These are phyloP conservation scores for Globisporangium rhizosaccharum DNA, from an alignment of 352 stramenopile species.

Conservation along the genomic window DNA sequence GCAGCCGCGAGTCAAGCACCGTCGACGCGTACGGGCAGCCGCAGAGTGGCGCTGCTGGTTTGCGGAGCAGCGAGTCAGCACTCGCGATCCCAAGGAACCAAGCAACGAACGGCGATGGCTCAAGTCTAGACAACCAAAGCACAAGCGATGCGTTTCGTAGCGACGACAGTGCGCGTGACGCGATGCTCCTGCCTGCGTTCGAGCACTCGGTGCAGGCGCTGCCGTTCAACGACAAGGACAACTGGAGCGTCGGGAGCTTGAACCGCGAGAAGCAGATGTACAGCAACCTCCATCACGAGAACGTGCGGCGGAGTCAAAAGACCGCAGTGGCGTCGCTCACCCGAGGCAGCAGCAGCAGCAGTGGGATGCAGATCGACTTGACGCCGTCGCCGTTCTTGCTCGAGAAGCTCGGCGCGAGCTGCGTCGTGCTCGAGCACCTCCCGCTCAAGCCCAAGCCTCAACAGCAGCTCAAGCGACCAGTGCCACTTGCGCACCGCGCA, in stretches of 20 bases:
- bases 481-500: conserved; percentile 2
- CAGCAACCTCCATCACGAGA: conserved; percentile 62
- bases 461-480: not conserved
- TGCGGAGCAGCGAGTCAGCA: not conserved
- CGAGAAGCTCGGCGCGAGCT: conserved; percentile 51
- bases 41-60: not conserved
- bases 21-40: conserved; percentile 2
- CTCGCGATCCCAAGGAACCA: not conserved
- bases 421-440: conserved; percentile 42
- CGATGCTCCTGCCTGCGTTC: conserved; percentile 29
- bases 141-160: not conserved
- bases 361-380: conserved; percentile 32
- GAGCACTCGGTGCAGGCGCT: conserved; percentile 39
- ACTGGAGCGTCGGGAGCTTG: conserved; percentile 69
- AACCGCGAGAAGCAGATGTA: conserved; percentile 79
- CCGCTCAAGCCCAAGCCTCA: not conserved
- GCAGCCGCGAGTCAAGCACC: conserved; percentile 3
- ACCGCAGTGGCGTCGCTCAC: conserved; percentile 11
- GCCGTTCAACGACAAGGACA: conserved; percentile 73
- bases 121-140: conserved; percentile 16
- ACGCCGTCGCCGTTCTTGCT: conserved; percentile 64
- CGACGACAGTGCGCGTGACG: not conserved
- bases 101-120: not conserved
- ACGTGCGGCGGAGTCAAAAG: conserved; percentile 49
- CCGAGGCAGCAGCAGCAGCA: conserved; percentile 10